Conservation (phyloP, 495 filamentous ascomycete species). For the Elasticomyces elasticus region DNA sequence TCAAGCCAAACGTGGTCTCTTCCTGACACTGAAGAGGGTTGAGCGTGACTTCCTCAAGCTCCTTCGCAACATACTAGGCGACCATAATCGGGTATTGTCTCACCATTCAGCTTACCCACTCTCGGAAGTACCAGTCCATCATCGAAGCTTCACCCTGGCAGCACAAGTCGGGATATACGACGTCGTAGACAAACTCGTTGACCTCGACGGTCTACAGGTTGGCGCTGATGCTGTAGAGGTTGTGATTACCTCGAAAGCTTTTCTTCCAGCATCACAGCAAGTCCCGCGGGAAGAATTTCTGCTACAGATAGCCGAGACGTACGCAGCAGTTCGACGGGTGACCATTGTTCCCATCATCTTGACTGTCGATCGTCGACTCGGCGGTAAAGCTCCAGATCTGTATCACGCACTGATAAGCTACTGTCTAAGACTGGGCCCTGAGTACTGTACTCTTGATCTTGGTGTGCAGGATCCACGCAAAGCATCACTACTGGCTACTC, state of each 20-base stretch:
- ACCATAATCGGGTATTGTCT: constrained; percentile 42
- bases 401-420: constrained; percentile 50
- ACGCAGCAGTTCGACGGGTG: constrained; percentile 53
- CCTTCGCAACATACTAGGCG: constrained; percentile 51
- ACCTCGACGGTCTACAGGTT: constrained; percentile 55
- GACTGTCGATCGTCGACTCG: constrained; percentile 38
- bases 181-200: constrained; percentile 42
- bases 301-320: constrained; percentile 44
- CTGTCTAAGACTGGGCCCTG: constrained; percentile 60
- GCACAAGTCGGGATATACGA: constrained; percentile 54
- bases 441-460: constrained; percentile 62
- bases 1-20: constrained; percentile 37
- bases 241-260: constrained; percentile 43
- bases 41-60: constrained; percentile 67
- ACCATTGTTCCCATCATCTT: constrained; percentile 60
- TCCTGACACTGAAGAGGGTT: constrained; percentile 60
- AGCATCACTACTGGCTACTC: constrained; percentile 43
- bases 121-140: constrained; percentile 55
- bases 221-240: constrained; percentile 65
- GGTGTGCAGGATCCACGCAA: constrained; percentile 44
- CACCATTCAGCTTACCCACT: constrained; percentile 60
- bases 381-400: constrained; percentile 21
- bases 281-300: not conserved
- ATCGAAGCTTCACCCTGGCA: constrained; percentile 55
- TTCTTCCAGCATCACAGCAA: not conserved